phyloP scores from a whole-genome alignment of 441 rosid genomes.

The Macaranga tanarius region DNA sequence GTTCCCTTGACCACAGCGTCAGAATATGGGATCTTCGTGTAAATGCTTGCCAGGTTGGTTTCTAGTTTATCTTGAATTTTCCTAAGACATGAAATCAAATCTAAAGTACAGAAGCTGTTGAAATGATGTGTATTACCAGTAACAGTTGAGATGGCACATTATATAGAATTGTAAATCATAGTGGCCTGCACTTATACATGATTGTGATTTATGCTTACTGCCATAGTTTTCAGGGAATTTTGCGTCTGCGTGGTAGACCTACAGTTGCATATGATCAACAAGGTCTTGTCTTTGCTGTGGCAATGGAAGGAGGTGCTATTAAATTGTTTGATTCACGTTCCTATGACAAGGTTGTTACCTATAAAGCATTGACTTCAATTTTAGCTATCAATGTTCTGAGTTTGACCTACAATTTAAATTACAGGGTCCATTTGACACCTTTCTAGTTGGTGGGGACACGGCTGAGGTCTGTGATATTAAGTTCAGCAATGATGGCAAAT shows the following conservation, averaged over 20 bases:
- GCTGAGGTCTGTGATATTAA: constrained; percentile 93
- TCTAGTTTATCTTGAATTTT: constrained; percentile 17
- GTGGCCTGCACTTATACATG: constrained; percentile 11
- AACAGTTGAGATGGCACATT: constrained; percentile 6
- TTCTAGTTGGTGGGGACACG: constrained; percentile 93
- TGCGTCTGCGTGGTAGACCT: constrained; percentile 87
- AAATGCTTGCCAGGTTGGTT: constrained; percentile 90
- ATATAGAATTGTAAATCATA: too few relatives aligned
- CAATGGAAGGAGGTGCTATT: constrained; percentile 97
- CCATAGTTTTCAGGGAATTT: constrained; percentile 75
- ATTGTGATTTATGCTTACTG: constrained; percentile 63
- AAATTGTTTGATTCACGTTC: constrained; percentile 91
- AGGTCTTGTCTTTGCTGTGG: constrained; percentile 97
- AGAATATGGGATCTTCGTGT: constrained; percentile 99
- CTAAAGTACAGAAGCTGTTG: not conserved
- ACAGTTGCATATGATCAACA: constrained; percentile 95
- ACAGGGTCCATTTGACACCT: constrained; percentile 95
- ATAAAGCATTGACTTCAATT: constrained; percentile 5
- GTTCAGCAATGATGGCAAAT: constrained; percentile 94
- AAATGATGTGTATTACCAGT: not conserved
- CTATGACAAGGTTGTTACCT: constrained; percentile 72
- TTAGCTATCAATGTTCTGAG: not conserved
- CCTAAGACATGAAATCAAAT: constrained; percentile 5
- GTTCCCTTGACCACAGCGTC: constrained; percentile 83
- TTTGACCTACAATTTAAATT: constrained; percentile 28